Base-by-base conservation (phyloP, 257 asterid genomes). In the Cruciata laevipes region DNA sequence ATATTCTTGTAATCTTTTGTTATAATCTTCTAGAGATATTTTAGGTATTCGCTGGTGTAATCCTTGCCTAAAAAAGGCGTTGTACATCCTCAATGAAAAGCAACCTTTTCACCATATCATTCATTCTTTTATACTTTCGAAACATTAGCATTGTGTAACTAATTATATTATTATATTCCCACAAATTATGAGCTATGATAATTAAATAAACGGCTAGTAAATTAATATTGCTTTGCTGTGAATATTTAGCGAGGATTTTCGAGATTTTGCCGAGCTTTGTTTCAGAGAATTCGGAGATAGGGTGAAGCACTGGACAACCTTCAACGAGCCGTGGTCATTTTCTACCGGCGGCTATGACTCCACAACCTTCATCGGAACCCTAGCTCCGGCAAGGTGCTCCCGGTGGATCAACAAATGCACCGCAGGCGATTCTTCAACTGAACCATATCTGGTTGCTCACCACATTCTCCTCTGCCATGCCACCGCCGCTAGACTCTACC, bases 241-340 rank as follows among this genome's bases (percentile, higher is more conserved):
- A n/a, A n/a, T n/a, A n/a, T n/a, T n/a, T n/a, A n/a, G n/a, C n/a
- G n/a, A n/a, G n/a, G 95, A 89, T 73, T 89, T 47, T 63, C 31
- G n/a, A 64, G 87, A 82, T 55, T 89, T 69, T 58, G 88, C 81
- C 21, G 79, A 82, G 5, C 52, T 85, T 10, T 89, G 95, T 49
- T 86, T 88, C 71, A 76, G 76, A 68, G 84, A 86, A 76, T 88
- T 88, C 63, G 94, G 96, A 0, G 90, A 89, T 51, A 82, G 90
- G 25, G 80, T 89, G 0, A 83, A 87, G 76, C 12, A 75, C 7
- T 88, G 94, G 94, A 67, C 78, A n/a, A 88, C 91, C 0, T 14
- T 86, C 8, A 86, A 88, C 5, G 96, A 88, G 66, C 86, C 91
- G 32, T 75, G 66, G 40, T 62, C 68, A 0, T 86, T 67, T 37